Evolutionary conservation across 2,329 filamentous ascomycete species (phyloP).

Genomic region (Hymenoscyphus fructigenus): DNA sequence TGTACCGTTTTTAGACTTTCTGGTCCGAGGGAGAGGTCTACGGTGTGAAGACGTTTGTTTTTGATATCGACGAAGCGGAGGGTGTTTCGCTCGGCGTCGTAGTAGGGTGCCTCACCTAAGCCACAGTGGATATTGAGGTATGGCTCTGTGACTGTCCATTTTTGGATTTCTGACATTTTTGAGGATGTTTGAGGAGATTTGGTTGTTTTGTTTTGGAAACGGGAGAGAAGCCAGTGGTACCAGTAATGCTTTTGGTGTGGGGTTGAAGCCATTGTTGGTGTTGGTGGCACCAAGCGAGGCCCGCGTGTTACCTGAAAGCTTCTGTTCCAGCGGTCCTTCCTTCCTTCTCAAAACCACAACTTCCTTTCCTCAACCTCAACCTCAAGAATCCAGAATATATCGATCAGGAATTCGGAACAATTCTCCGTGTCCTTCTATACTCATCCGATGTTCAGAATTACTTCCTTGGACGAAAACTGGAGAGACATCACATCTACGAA

Average conservation of each 20-base stretch:
- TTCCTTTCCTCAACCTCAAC: background rate
- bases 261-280: background rate
- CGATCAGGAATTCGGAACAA: background rate
- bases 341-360: no score
- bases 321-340: no score
- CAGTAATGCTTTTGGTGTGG: conserved; percentile 15
- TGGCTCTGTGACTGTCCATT: conserved; percentile 47
- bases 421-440: background rate
- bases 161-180: conserved; percentile 36
- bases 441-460: background rate
- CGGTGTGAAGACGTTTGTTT: conserved; percentile 68
- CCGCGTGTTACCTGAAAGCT: no score
- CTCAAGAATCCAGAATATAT: background rate
- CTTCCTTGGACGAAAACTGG: background rate
- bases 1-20: conserved; percentile 37
- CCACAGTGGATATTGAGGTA: conserved; percentile 62
- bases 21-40: conserved; percentile 62
- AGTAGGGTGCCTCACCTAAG: conserved; percentile 74
- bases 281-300: conserved; percentile 5
- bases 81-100: conserved; percentile 62
- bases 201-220: conserved; percentile 10
- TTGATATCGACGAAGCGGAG: conserved; percentile 84
- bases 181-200: background rate
- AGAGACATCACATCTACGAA: background rate
- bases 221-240: conserved; percentile 20